phyloP scores from a whole-genome alignment of 257 asterid genomes.

The Orobanche coerulescens region DNA sequence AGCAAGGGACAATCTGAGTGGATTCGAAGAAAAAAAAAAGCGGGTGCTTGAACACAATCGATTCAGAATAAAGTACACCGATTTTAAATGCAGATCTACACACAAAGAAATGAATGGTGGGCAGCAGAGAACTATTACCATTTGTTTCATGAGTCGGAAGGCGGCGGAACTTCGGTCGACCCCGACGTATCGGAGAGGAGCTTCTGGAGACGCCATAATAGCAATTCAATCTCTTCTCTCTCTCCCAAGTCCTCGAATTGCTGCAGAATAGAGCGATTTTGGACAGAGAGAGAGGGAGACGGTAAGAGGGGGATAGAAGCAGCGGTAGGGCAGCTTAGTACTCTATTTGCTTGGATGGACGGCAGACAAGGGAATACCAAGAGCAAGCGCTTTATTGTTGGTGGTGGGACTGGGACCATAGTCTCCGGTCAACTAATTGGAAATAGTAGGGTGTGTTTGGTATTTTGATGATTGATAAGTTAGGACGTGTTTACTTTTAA shows the following conservation, averaged over 20 bases:
- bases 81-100: not conserved
- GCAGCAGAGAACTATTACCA: conserved; percentile 39
- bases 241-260: conserved; percentile 8
- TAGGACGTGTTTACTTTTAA: no score
- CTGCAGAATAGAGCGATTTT: not conserved
- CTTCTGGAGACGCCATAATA: conserved; percentile 76
- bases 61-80: not conserved
- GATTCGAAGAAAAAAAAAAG: no score
- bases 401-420: no score
- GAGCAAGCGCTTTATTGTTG: not conserved
- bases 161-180: conserved; percentile 87
- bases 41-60: not conserved
- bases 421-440: no score
- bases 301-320: not conserved
- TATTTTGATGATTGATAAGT: no score
- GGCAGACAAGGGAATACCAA: conserved; percentile 1
- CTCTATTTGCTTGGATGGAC: conserved; percentile 25
- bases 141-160: conserved; percentile 97
- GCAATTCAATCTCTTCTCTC: conserved; percentile 2
- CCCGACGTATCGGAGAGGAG: conserved; percentile 83
- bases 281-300: conserved; percentile 9
- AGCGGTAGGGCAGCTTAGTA: conserved; percentile 4
- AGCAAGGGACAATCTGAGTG: no score
- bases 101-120: not conserved
- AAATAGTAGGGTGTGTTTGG: no score